Evolutionary conservation across 495 filamentous ascomycete genomes (phyloP).

Genomic region (Chaetomium cochliodes): DNA sequence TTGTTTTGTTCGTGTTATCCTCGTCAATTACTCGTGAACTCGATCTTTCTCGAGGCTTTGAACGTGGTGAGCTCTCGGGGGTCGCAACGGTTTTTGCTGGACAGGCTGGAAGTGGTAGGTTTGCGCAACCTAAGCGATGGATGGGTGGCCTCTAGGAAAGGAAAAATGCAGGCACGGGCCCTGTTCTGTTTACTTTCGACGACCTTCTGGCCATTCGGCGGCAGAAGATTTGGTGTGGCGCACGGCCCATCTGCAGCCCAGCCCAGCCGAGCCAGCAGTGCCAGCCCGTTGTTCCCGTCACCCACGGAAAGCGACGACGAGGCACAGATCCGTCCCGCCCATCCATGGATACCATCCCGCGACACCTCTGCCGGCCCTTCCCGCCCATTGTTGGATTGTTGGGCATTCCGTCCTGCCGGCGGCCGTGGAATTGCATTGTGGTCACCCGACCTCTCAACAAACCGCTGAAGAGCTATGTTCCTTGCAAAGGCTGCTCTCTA

Average conservation of each 20-base stretch:
- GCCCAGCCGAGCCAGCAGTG: neutral
- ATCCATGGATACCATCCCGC: no score
- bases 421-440: neutral
- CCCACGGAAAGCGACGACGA: constrained; percentile 13
- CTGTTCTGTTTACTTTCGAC: constrained; percentile 36
- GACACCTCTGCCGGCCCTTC: constrained; percentile 9
- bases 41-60: constrained; percentile 13
- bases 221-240: constrained; percentile 19
- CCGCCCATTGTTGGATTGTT: neutral
- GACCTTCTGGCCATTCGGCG: constrained; percentile 19
- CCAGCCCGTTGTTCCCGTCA: no score
- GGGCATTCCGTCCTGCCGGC: neutral
- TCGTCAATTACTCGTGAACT: constrained; percentile 21
- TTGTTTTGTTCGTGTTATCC: neutral
- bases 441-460: no score
- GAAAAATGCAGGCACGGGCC: constrained; percentile 23
- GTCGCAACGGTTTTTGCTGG: neutral
- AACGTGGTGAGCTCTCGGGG: neutral
- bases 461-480: neutral
- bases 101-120: neutral
- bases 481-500: neutral
- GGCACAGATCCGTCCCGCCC: constrained; percentile 11
- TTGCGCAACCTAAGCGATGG: constrained; percentile 21
- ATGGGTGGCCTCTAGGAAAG: constrained; percentile 18
- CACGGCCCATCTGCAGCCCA: constrained; percentile 21